Evolutionary conservation across 208 protist species (phyloP).

Genomic region (Acanthamoeba healyi): DNA sequence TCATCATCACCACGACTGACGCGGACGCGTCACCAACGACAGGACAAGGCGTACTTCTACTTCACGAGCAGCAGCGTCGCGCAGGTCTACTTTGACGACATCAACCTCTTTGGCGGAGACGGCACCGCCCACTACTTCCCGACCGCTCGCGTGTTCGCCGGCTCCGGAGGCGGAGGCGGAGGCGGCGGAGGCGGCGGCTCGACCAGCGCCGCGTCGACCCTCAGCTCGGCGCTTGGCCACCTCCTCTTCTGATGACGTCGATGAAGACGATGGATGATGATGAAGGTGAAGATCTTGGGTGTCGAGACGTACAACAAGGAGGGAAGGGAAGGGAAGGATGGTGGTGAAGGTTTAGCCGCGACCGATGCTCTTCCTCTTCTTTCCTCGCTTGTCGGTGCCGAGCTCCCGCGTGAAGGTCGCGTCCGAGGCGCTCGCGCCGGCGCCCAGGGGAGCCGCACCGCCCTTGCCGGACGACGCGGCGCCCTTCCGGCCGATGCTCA

Average conservation of each 20-base stretch:
- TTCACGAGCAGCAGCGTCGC: background rate
- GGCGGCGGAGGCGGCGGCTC: background rate
- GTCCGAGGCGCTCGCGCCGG: background rate
- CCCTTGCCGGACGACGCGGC: background rate
- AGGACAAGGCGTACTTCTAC: conserved; percentile 19
- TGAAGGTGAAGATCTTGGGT: no score
- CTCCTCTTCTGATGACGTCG: no score
- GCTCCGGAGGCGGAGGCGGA: no score
- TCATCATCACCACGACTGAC: background rate
- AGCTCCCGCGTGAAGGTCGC: conserved; percentile 22
- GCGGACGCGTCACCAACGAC: background rate
- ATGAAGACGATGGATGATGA: no score
- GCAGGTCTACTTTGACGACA: background rate
- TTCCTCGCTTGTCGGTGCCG: conserved; percentile 24
- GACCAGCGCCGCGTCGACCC: no score
- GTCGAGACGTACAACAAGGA: no score
- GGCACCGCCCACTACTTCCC: background rate
- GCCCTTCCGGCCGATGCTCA: conserved; percentile 31
- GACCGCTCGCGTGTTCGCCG: background rate
- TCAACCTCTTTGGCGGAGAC: background rate
- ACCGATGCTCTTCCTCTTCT: conserved; percentile 33
- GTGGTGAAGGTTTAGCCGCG: no score
- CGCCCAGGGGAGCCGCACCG: background rate
- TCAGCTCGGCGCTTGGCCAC: no score
- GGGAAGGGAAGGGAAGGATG: no score